A percentile compares a stretch with the other conserved stretches of the same genome.
phyloP scores from a whole-genome alignment of 345 rosid genomes.

The Bruguiera parviflora region DNA sequence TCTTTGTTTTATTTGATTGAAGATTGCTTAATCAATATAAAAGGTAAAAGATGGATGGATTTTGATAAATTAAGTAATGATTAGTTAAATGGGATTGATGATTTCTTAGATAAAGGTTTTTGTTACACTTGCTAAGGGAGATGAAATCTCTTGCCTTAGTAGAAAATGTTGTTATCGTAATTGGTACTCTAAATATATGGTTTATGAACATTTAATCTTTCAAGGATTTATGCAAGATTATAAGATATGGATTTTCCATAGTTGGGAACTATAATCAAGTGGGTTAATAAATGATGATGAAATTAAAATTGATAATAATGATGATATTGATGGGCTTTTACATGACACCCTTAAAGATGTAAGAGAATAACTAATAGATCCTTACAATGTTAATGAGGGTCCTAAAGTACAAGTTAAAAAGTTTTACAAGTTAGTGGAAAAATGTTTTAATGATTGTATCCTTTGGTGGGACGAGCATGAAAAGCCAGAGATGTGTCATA shows the following conservation, averaged over 20 bases:
- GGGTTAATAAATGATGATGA: neutral
- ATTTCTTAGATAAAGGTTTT: neutral
- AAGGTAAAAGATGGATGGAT: neutral
- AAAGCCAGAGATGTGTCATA: neutral
- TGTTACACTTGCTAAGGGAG: neutral
- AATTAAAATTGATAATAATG: neutral
- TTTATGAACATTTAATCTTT: neutral
- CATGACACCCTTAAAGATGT: neutral
- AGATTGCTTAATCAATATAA: no score
- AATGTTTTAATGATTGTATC: slow-evolving; percentile 2
- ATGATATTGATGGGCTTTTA: neutral
- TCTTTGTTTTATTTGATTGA: no score
- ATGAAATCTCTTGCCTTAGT: neutral
- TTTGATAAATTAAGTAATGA: neutral
- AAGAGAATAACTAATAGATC: neutral
- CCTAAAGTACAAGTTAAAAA: neutral
- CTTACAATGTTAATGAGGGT: neutral
- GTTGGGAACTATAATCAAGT: neutral
- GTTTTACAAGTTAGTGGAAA: neutral
- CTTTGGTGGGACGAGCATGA: neutral
- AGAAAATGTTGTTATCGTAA: neutral
- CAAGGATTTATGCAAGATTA: neutral
- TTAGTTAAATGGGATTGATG: neutral
- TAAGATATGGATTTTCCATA: neutral
- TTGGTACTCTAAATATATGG: neutral